phyloP scores from a whole-genome alignment of 140 eudicot species.

The Anethum foeniculum region DNA sequence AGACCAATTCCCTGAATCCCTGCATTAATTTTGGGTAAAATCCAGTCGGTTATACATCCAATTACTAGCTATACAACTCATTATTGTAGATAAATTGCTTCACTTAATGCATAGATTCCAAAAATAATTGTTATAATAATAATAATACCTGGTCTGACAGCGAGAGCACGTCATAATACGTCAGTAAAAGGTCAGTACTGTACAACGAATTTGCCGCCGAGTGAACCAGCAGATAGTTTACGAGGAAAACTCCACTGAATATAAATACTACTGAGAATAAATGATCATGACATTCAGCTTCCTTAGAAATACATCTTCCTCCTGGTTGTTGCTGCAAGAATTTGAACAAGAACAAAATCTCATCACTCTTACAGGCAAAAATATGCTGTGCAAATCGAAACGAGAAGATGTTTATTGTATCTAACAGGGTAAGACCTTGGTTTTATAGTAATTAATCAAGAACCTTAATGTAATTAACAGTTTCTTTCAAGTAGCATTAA shows the following conservation, averaged over 20 bases:
- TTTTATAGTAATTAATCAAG: neutral
- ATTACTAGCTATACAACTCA: neutral
- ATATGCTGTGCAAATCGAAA: neutral
- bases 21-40: constrained; percentile 20
- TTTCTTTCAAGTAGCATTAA: neutral
- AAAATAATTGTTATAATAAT: neutral
- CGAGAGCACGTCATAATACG: constrained; percentile 74
- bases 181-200: constrained; percentile 57
- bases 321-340: constrained; percentile 55
- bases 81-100: neutral
- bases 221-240: constrained; percentile 65
- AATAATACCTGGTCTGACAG: constrained; percentile 69
- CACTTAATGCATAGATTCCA: neutral
- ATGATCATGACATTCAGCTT: constrained; percentile 49
- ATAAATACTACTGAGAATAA: constrained; percentile 51
- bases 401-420: neutral
- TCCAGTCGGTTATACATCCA: neutral
- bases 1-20: constrained; percentile 51
- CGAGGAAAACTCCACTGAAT: constrained; percentile 76
- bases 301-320: constrained; percentile 37
- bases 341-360: neutral
- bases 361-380: neutral
- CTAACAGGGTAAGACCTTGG: neutral
- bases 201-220: constrained; percentile 76
- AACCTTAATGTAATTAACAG: neutral